Percentiles rank a stretch among this genome's conserved stretches.
These are phyloP conservation scores for Blastobotrys elegans DNA, from an alignment of 1,139 yeast genomes.

Conservation along the genomic window DNA sequence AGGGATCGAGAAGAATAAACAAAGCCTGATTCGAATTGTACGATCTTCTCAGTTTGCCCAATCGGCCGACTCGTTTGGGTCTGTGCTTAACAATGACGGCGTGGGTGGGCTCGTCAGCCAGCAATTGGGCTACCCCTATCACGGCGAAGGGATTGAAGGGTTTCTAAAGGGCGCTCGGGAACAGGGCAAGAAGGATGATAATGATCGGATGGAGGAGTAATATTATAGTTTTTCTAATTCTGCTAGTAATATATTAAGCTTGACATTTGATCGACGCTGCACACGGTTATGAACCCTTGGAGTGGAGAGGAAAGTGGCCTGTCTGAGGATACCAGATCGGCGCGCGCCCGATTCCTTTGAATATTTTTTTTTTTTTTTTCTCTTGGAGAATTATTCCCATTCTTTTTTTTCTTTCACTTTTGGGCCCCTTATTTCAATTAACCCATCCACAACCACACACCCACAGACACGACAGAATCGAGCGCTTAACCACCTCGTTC, in stretches of 20 bases:
- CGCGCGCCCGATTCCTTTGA: neutral
- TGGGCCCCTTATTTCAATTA: neutral
- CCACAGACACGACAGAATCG: too few relatives aligned
- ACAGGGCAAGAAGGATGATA: conserved; percentile 24
- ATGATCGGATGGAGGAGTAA: conserved; percentile 13
- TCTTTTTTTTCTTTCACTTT: neutral
- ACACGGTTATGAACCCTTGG: neutral
- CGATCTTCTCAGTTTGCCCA: conserved; percentile 53
- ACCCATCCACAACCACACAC: too few relatives aligned
- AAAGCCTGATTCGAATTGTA: conserved; percentile 43
- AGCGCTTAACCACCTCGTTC: too few relatives aligned
- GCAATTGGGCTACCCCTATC: conserved; percentile 47
- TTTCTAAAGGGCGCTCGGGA: conserved; percentile 48
- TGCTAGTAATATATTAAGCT: neutral
- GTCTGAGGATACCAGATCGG: neutral
- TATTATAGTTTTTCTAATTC: neutral
- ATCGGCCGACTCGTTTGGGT: conserved; percentile 43
- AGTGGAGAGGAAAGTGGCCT: neutral
- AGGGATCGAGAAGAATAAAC: conserved; percentile 39
- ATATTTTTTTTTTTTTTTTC: neutral
- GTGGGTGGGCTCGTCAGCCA: conserved; percentile 52
- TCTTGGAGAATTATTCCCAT: too few relatives aligned
- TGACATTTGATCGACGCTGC: neutral
- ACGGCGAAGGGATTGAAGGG: conserved; percentile 56
- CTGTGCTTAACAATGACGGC: conserved; percentile 43